Base-by-base conservation (phyloP, 768 basidiomycete species). In the Russula virescens region DNA sequence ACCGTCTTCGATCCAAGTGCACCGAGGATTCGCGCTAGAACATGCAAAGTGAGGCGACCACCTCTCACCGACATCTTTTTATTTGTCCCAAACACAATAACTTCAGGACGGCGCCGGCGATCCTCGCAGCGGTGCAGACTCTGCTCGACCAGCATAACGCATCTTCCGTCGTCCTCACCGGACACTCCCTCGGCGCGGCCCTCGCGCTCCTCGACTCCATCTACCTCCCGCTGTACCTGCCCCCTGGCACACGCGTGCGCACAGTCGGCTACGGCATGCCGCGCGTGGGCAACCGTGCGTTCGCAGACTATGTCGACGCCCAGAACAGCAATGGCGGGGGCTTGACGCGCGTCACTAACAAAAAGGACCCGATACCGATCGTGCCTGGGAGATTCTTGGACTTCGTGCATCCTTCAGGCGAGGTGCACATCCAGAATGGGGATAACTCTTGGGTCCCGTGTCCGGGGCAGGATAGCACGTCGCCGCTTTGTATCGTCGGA, bases 251-350 rank as follows among this genome's bases (percentile, higher is more conserved):
- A 40, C 58, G 58, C 74, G 73, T 83, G 56, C 78, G 75, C 56
- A 73, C 75, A 3, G 72, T 81, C 48, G 80, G 80, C 0, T 83
- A 76, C 65, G 81, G 80, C 3, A 78, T 77, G 40, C 82, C 82
- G 9, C 77, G 82, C 40, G 81, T 83, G 21, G 82, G 82, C 7
- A 81, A 81, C 68, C 55, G 71, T 2, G 78, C 73, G n/a, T 84
- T 78, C 65, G 83, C 78, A n/a, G 45, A 62, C 40, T 67, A 68
- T 48, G 65, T 72, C 31, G 68, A 68, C 48, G 45, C 56, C 35
- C 46, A 26, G 38, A 21, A 46, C n/a, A 18, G 51, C 35, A 21
- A 46, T 14, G 16, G 51, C 35, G 31, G 42, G 14, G 16, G 6
- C 42, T 6, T 67, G 19, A 61, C 61, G 47, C 69, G 59, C 60